A percentile compares a stretch with the other conserved stretches of the same genome.
These are phyloP conservation scores for Hymenoscyphus scutula DNA, from an alignment of 2,329 filamentous ascomycete species.

Conservation along the genomic window DNA sequence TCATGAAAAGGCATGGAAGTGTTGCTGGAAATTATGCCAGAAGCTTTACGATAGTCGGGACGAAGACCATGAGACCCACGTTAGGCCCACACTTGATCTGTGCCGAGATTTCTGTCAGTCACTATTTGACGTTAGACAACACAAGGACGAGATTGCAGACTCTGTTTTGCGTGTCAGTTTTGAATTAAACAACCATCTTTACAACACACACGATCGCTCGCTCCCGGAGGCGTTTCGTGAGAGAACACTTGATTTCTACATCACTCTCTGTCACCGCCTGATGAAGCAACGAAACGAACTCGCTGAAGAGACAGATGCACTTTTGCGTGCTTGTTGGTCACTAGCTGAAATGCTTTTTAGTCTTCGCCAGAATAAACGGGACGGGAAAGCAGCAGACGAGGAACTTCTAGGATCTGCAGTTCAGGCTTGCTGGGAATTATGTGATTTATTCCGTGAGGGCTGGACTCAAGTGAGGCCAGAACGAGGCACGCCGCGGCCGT, in stretches of 20 bases:
- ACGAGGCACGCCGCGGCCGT: conserved; percentile 78
- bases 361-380: conserved; percentile 76
- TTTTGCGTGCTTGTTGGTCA: conserved; percentile 84
- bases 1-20: conserved; percentile 88
- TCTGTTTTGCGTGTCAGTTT: conserved; percentile 90
- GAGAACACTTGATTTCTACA: conserved; percentile 88
- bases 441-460: conserved; percentile 87
- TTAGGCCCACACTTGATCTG: conserved; percentile 75
- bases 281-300: conserved; percentile 88
- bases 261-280: conserved; percentile 88
- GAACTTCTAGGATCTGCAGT: conserved; percentile 84
- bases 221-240: conserved; percentile 86
- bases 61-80: conserved; percentile 65
- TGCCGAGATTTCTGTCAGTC: conserved; percentile 91
- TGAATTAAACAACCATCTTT: conserved; percentile 92
- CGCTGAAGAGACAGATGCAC: conserved; percentile 76
- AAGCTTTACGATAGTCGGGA: conserved; percentile 80
- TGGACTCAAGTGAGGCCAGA: conserved; percentile 89
- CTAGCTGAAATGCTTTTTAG: conserved; percentile 92
- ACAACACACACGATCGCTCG: conserved; percentile 83
- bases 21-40: conserved; percentile 91
- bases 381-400: conserved; percentile 71
- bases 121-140: conserved; percentile 79
- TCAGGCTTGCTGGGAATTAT: conserved; percentile 92
- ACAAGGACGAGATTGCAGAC: conserved; percentile 75